Percentiles rank a stretch among this genome's conserved stretches.
Conservation (phyloP, 2,329 filamentous ascomycete genomes). For the Akanthomyces uredinophilus region DNA sequence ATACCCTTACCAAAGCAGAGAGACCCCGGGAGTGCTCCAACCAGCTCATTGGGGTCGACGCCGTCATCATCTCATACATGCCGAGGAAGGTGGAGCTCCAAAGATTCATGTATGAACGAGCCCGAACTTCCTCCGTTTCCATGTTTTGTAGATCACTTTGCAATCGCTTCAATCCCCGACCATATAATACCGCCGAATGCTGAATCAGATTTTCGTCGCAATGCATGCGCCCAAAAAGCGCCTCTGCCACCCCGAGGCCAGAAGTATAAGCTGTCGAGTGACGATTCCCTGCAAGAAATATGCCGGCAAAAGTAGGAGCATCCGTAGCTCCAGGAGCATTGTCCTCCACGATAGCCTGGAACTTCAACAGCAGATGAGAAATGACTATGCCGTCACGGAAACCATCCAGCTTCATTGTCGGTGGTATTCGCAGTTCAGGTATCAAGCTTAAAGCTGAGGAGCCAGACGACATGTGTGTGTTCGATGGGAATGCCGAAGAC, state of each 20-base stretch:
- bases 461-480: too few species aligned
- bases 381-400: constrained; percentile 3
- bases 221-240: constrained; percentile 15
- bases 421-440: background rate
- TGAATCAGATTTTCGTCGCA: constrained; percentile 7
- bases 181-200: constrained; percentile 14
- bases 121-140: background rate
- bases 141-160: constrained; percentile 14
- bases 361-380: constrained; percentile 1
- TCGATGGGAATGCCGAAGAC: background rate
- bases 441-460: background rate
- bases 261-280: constrained; percentile 14
- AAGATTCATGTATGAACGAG: constrained; percentile 15
- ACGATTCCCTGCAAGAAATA: constrained; percentile 12
- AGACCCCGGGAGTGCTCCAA: background rate
- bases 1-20: background rate
- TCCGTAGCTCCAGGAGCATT: background rate
- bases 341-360: background rate
- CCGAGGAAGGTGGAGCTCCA: constrained; percentile 15
- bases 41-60: constrained; percentile 9
- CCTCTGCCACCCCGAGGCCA: constrained; percentile 15
- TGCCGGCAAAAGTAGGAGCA: constrained; percentile 15
- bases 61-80: constrained; percentile 16
- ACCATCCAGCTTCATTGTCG: background rate
- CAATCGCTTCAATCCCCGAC: constrained; percentile 1